Base-by-base conservation (phyloP, 441 rosid genomes). In the Gossypium davidsonii region DNA sequence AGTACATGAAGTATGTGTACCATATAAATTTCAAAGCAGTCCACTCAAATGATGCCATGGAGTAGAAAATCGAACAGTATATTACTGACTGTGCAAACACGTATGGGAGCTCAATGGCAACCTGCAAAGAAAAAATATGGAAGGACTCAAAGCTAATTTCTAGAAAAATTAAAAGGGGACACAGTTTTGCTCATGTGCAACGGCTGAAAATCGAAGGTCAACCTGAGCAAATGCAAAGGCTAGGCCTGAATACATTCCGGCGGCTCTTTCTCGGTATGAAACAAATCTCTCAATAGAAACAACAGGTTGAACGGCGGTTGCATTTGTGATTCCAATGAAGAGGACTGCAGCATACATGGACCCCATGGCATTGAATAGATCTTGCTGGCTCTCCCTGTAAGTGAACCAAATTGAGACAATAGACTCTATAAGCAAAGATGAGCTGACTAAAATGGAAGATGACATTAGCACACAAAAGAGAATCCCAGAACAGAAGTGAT, bases 221-320 rank as follows among this genome's bases (percentile, higher is more conserved):
- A 90, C 98, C 97, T 94, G 98, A 59, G 97, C 98, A 65, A 94
- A 89, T 69, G 98, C 98, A 74, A 92, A 92, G 0, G 98, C 86
- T 70, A 94, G 81, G 71, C 98, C 94, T 0, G 99, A 91, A 78
- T 94, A 94, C 97, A 94, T 85, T 76, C 99, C 98, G 0, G 98
- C 99, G 6, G 92, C 96, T 87, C 98, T 86, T 81, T 94, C 97
- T 31, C 98, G 82, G 74, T 92, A 94, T 2, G 98, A 92, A 59
- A 94, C 98, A 76, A 85, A 94, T 85, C 98, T 86, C 85, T 94
- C 98, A 6, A 92, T 72, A 69, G 98, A 94, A 74, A 94, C 97
- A 72, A 94, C 98, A 1, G 98, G 98, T 75, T 94, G 98, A 17
- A 88, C 98, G 18, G 98, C 91, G 2, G 89, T 72, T 21, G 88